Percentiles rank a stretch among this genome's conserved stretches.
These are phyloP conservation scores for Penicillium palitans DNA, from an alignment of 2,329 filamentous ascomycete genomes.

Conservation along the genomic window DNA sequence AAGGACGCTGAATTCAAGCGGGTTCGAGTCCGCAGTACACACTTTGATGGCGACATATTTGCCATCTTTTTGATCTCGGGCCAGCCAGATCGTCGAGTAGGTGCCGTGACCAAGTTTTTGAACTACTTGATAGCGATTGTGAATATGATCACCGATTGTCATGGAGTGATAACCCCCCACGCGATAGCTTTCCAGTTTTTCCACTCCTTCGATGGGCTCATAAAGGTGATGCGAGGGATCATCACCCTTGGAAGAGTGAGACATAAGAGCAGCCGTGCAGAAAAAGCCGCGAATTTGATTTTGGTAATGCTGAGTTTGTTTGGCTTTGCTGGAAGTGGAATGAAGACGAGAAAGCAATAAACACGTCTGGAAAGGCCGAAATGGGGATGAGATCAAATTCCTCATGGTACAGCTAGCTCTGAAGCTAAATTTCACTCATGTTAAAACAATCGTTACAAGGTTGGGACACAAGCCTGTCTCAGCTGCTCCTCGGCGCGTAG, in stretches of 20 bases:
- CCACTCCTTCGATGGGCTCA: slow-evolving; percentile 21
- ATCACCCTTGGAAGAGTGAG: background rate
- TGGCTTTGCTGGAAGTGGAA: background rate
- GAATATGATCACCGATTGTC: slow-evolving; percentile 30
- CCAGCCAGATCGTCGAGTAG: slow-evolving; percentile 38
- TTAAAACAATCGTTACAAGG: background rate
- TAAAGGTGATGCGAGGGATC: background rate
- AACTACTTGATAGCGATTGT: slow-evolving; percentile 40
- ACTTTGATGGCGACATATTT: slow-evolving; percentile 33
- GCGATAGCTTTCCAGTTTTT: slow-evolving; percentile 27
- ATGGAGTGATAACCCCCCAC: slow-evolving; percentile 33
- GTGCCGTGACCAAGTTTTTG: slow-evolving; percentile 45
- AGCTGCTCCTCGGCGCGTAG: background rate
- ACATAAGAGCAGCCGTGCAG: background rate
- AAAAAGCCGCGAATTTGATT: background rate
- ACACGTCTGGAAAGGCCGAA: background rate
- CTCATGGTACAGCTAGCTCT: background rate
- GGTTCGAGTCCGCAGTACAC: slow-evolving; percentile 25
- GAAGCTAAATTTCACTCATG: background rate
- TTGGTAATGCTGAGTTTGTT: background rate
- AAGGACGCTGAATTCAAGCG: slow-evolving; percentile 17
- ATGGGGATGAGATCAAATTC: background rate
- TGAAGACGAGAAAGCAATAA: slow-evolving; percentile 1
- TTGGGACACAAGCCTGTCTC: background rate
- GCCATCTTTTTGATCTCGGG: slow-evolving; percentile 23